phyloP scores from a whole-genome alignment of 2,329 filamentous ascomycete genomes.

The Colletotrichum limetticola region DNA sequence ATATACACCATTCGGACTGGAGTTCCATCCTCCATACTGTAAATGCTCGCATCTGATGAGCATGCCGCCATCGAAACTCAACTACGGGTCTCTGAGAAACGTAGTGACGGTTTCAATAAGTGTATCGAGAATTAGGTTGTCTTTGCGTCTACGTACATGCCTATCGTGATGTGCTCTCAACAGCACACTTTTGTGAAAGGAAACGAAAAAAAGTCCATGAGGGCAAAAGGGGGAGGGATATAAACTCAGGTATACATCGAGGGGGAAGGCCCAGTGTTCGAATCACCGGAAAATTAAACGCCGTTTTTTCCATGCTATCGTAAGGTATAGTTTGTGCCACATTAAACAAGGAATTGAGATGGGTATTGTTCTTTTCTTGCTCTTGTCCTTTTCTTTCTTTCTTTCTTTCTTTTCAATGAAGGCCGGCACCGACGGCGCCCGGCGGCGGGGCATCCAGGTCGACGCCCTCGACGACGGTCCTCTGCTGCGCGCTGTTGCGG shows the following conservation, averaged over 20 bases:
- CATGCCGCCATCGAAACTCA: too few species aligned
- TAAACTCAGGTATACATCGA: conserved; percentile 28
- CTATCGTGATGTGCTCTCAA: neutral
- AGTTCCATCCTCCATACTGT: neutral
- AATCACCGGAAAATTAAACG: conserved; percentile 26
- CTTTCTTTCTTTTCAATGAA: conserved; percentile 10
- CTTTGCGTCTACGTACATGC: conserved; percentile 8
- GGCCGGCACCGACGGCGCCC: conserved; percentile 36
- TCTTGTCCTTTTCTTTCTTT: neutral
- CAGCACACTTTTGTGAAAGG: neutral
- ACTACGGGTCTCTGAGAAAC: too few species aligned
- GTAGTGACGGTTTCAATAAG: too few species aligned
- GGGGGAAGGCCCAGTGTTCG: conserved; percentile 15
- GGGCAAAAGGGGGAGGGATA: conserved; percentile 14
- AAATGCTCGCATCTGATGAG: too few species aligned
- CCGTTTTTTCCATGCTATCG: conserved; percentile 33
- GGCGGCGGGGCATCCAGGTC: conserved; percentile 66
- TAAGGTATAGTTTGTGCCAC: conserved; percentile 27
- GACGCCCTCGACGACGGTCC: conserved; percentile 59
- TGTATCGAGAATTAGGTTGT: neutral
- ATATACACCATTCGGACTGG: neutral
- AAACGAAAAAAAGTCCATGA: neutral
- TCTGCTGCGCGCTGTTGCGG: conserved; percentile 68
- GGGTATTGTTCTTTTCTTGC: neutral
- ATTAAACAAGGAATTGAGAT: conserved; percentile 26